Evolutionary conservation across 441 rosid genomes (phyloP).

Genomic region (Biscutella auriculata): DNA sequence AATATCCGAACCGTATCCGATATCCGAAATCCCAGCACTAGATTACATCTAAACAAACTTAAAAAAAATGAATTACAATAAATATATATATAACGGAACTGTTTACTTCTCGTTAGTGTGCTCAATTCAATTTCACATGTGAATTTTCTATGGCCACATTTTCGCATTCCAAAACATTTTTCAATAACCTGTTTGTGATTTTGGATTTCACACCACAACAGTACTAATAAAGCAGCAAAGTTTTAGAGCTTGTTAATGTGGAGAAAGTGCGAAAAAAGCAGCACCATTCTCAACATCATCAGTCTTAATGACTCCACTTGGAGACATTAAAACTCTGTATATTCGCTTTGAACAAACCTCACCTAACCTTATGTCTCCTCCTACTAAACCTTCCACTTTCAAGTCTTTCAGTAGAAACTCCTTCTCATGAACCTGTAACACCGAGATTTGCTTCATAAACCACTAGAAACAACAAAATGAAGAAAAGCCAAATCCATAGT

Average conservation of each 20-base stretch:
- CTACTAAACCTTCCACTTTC: slow-evolving; percentile 51
- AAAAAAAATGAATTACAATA: too few relatives aligned
- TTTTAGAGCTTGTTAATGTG: neutral
- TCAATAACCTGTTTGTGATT: too few relatives aligned
- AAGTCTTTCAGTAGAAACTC: slow-evolving; percentile 76
- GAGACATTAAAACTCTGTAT: slow-evolving; percentile 79
- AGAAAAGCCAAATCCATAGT: neutral
- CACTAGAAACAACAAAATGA: neutral
- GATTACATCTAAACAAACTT: too few relatives aligned
- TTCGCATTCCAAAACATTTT: too few relatives aligned
- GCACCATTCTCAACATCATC: slow-evolving; percentile 89
- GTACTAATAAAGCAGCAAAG: too few relatives aligned
- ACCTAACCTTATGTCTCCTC: slow-evolving; percentile 67
- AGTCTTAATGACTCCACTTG: slow-evolving; percentile 53
- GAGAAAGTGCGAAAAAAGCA: slow-evolving; percentile 38
- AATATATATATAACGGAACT: too few relatives aligned
- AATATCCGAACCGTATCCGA: too few relatives aligned
- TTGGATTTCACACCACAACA: too few relatives aligned
- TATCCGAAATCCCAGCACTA: too few relatives aligned
- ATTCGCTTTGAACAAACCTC: slow-evolving; percentile 83
- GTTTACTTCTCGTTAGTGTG: too few relatives aligned
- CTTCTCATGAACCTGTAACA: slow-evolving; percentile 85
- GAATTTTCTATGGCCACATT: too few relatives aligned
- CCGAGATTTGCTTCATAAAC: neutral
- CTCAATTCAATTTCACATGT: too few relatives aligned